Evolutionary conservation across 73 alveolate genomes (phyloP).

Genomic region (Diophrys appendiculata): DNA sequence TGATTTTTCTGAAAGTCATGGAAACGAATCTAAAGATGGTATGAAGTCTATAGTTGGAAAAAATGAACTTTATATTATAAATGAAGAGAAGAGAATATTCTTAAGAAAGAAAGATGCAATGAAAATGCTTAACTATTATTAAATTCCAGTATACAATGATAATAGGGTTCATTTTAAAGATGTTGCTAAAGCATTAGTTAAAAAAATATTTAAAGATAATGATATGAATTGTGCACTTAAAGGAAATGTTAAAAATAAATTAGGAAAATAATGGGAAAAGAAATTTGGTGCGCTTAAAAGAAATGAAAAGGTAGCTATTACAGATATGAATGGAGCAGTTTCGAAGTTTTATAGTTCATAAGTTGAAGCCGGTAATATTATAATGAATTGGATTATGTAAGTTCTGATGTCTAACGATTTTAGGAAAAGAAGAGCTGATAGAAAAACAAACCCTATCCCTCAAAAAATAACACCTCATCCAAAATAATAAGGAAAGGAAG

Average conservation of each 20-base stretch:
- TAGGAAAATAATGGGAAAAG: slow-evolving; percentile 26
- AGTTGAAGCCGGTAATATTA: background rate
- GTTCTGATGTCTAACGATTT: too few species aligned
- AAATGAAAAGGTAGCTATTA: slow-evolving; percentile 3
- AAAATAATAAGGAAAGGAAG: too few species aligned
- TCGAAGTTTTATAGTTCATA: slow-evolving; percentile 1
- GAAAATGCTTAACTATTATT: slow-evolving; percentile 20
- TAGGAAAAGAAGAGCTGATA: too few species aligned
- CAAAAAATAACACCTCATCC: too few species aligned
- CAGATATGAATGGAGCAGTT: background rate
- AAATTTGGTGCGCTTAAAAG: slow-evolving; percentile 17
- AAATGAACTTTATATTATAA: slow-evolving; percentile 17
- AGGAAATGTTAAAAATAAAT: slow-evolving; percentile 21
- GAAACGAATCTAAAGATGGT: slow-evolving; percentile 3
- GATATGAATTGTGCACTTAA: slow-evolving; percentile 9
- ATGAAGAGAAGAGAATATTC: slow-evolving; percentile 26
- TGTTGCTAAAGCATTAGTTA: slow-evolving; percentile 22
- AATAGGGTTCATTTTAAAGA: slow-evolving; percentile 34
- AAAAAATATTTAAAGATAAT: slow-evolving; percentile 14
- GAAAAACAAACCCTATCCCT: too few species aligned
- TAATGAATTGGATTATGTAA: background rate
- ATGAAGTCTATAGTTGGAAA: slow-evolving; percentile 7
- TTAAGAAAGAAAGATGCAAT: slow-evolving; percentile 28
- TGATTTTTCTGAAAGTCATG: background rate
- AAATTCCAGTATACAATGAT: slow-evolving; percentile 11